phyloP scores from a whole-genome alignment of 1,284 basidiomycete species.

The Golubevia pallescens region DNA sequence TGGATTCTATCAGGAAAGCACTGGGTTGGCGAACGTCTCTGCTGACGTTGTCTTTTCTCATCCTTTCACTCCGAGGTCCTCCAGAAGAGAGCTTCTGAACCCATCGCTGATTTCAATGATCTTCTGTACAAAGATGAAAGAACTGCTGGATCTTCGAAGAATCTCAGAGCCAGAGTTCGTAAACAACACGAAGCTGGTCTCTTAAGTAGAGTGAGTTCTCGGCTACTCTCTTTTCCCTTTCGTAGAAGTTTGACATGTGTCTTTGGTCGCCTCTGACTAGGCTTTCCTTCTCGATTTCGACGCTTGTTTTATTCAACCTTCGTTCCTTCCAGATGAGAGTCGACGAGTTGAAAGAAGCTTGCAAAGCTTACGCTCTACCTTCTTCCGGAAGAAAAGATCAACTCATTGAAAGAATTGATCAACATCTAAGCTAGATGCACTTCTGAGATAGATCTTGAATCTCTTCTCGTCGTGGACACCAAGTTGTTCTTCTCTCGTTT shows the following conservation, averaged over 20 bases:
- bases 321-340: constrained; percentile 19
- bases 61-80: no score
- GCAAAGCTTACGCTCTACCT: constrained; percentile 10
- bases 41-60: no score
- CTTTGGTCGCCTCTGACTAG: not conserved
- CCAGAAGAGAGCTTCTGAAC: no score
- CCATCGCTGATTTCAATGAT: no score
- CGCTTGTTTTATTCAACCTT: no score
- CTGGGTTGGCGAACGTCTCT: no score
- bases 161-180: not conserved
- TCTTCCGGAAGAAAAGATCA: not conserved
- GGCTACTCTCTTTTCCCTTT: not conserved
- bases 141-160: not conserved
- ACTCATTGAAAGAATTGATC: not conserved
- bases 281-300: not conserved
- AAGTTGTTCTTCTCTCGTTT: no score
- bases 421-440: not conserved
- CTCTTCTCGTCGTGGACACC: no score
- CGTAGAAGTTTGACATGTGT: not conserved
- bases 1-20: no score
- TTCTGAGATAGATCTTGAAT: no score
- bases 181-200: not conserved
- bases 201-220: not conserved
- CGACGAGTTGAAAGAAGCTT: constrained; percentile 35
- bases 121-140: no score